Evolutionary conservation across 1,284 basidiomycete species (phyloP).

Genomic region (Trametes sp.): DNA sequence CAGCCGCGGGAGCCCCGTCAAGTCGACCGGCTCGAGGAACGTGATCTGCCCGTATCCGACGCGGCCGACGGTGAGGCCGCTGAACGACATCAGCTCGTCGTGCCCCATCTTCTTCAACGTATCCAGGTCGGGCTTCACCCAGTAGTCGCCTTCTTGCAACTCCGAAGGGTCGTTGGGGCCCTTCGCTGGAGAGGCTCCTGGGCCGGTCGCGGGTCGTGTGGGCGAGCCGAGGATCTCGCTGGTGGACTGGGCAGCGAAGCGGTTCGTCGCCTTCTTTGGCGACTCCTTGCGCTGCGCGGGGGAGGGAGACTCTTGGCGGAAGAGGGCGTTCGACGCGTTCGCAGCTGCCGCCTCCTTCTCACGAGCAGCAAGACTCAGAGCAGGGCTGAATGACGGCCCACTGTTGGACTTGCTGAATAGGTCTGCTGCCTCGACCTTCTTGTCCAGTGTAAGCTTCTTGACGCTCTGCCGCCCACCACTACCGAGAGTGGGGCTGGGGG

Average conservation of each 20-base stretch:
- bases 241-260: slow-evolving; percentile 54
- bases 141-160: slow-evolving; percentile 89
- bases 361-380: slow-evolving; percentile 72
- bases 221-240: slow-evolving; percentile 12
- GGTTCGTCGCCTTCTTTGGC: slow-evolving; percentile 48
- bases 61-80: slow-evolving; percentile 87
- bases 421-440: slow-evolving; percentile 76
- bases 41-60: slow-evolving; percentile 91
- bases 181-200: slow-evolving; percentile 30
- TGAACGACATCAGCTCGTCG: slow-evolving; percentile 74
- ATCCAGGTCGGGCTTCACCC: slow-evolving; percentile 79
- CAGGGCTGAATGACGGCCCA: slow-evolving; percentile 76
- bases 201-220: slow-evolving; percentile 9
- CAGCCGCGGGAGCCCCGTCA: slow-evolving; percentile 86
- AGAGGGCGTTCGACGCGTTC: slow-evolving; percentile 30
- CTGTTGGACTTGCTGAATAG: slow-evolving; percentile 65
- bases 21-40: slow-evolving; percentile 92
- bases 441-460: slow-evolving; percentile 93
- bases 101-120: slow-evolving; percentile 75
- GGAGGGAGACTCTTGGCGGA: slow-evolving; percentile 49
- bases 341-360: slow-evolving; percentile 64
- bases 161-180: slow-evolving; percentile 38
- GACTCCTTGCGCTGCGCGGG: slow-evolving; percentile 46
- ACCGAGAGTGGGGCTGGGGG: slow-evolving; percentile 74
- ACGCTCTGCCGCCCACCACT: slow-evolving; percentile 84